phyloP scores from a whole-genome alignment of 1,284 basidiomycete species.

The Filobasidium uniguttulatum region DNA sequence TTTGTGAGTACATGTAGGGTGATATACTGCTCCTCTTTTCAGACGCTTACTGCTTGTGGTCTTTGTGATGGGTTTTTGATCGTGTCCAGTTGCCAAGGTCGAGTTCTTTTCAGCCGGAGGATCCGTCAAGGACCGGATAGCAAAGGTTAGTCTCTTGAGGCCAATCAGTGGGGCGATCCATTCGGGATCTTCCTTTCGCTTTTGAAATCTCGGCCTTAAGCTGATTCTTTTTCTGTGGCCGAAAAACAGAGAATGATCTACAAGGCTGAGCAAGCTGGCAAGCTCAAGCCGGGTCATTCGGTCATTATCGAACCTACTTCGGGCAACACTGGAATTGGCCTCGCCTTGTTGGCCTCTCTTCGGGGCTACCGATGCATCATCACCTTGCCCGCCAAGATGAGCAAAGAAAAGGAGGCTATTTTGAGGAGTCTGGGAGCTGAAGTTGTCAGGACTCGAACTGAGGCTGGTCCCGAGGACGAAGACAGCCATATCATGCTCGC shows the following conservation, averaged over 20 bases:
- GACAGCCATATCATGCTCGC: slow-evolving; percentile 44
- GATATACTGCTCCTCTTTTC: neutral
- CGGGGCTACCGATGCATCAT: slow-evolving; percentile 55
- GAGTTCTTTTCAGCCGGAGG: slow-evolving; percentile 88
- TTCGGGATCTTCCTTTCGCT: too few species aligned
- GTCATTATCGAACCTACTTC: slow-evolving; percentile 78
- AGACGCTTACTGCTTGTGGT: neutral
- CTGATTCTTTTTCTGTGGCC: neutral
- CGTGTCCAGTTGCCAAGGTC: slow-evolving; percentile 60
- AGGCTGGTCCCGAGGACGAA: slow-evolving; percentile 48
- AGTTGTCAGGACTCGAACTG: slow-evolving; percentile 86
- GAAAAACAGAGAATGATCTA: slow-evolving; percentile 65
- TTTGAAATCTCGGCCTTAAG: too few species aligned
- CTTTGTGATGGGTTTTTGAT: neutral
- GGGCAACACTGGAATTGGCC: slow-evolving; percentile 89
- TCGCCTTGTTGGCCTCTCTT: slow-evolving; percentile 73
- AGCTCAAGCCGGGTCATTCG: slow-evolving; percentile 71
- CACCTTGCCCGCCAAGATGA: slow-evolving; percentile 95
- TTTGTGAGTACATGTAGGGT: slow-evolving; percentile 48
- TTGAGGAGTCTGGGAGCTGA: slow-evolving; percentile 83
- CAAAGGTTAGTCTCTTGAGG: slow-evolving; percentile 43
- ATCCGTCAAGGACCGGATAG: slow-evolving; percentile 89
- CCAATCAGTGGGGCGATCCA: neutral
- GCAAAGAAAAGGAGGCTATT: slow-evolving; percentile 83
- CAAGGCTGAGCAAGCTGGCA: slow-evolving; percentile 74